These are phyloP conservation scores for Westerdykella ornata DNA, from an alignment of 2,329 filamentous ascomycete genomes.

Conservation along the genomic window DNA sequence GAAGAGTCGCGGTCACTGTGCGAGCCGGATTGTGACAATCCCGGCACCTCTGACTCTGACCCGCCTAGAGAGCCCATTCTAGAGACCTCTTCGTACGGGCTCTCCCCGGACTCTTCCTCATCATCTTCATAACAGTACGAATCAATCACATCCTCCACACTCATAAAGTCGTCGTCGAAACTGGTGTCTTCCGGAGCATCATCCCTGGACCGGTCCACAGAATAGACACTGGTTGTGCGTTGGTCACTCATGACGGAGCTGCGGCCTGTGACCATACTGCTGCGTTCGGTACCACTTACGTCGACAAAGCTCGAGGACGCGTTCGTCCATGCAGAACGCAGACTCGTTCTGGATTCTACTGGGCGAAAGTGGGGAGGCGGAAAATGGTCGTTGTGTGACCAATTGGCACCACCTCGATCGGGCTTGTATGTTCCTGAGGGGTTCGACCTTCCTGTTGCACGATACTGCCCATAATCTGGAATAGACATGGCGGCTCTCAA, in stretches of 20 bases:
- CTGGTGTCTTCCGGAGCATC: slow-evolving; percentile 7
- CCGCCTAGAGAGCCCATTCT: neutral
- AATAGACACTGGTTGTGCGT: slow-evolving; percentile 53
- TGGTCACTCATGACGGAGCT: slow-evolving; percentile 60
- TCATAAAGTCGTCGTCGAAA: slow-evolving; percentile 45
- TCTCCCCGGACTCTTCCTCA: slow-evolving; percentile 29
- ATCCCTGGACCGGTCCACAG: slow-evolving; percentile 47
- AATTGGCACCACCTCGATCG: slow-evolving; percentile 32
- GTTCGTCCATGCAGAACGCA: slow-evolving; percentile 55
- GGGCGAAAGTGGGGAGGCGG: slow-evolving; percentile 25
- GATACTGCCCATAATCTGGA: slow-evolving; percentile 30
- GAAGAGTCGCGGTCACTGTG: neutral
- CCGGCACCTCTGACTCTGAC: neutral
- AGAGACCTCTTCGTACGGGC: neutral
- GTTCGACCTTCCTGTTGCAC: slow-evolving; percentile 23
- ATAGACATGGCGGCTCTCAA: slow-evolving; percentile 35
- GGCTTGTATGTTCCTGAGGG: slow-evolving; percentile 33
- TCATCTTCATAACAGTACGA: slow-evolving; percentile 55
- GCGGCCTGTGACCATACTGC: slow-evolving; percentile 71
- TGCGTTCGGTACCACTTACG: slow-evolving; percentile 65
- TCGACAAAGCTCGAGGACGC: slow-evolving; percentile 52
- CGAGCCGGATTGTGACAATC: neutral
- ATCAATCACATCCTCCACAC: slow-evolving; percentile 55
- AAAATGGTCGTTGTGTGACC: slow-evolving; percentile 31
- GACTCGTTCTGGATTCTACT: slow-evolving; percentile 50